These are phyloP conservation scores for Microbotryum intermedium DNA, from an alignment of 1,284 basidiomycete species.

Conservation along the genomic window DNA sequence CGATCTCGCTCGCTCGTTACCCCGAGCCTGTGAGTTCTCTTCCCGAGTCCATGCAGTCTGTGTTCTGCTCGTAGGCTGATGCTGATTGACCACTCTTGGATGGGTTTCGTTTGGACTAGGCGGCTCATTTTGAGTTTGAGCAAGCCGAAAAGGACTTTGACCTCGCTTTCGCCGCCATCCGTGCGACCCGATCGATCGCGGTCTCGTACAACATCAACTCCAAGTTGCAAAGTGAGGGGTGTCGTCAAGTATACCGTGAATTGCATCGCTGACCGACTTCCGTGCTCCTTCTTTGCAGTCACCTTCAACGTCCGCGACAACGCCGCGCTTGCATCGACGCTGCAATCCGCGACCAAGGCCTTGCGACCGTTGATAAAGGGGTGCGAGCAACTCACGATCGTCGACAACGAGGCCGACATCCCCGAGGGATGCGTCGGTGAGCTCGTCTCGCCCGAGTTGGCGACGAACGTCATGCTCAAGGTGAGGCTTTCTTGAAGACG, in stretches of 20 bases:
- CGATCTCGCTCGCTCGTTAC: conserved; percentile 82
- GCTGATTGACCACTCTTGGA: conserved; percentile 1
- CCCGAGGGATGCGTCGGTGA: conserved; percentile 81
- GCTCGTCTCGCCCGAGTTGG: conserved; percentile 64
- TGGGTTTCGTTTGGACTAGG: conserved; percentile 45
- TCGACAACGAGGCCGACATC: conserved; percentile 51
- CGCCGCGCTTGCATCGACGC: conserved; percentile 16
- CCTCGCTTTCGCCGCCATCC: conserved; percentile 70
- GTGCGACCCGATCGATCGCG: conserved; percentile 72
- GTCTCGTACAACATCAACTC: conserved; percentile 84
- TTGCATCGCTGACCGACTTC: background rate
- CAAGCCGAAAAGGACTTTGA: conserved; percentile 80
- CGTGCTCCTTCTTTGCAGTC: conserved; percentile 46
- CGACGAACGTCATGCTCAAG: conserved; percentile 72
- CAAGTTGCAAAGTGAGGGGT: conserved; percentile 65
- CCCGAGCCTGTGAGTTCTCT: conserved; percentile 59
- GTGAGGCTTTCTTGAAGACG: conserved; percentile 46
- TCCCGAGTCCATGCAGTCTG: conserved; percentile 21
- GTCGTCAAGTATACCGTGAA: background rate
- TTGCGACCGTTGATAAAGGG: conserved; percentile 63
- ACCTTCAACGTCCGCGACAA: conserved; percentile 52
- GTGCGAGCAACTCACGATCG: conserved; percentile 61
- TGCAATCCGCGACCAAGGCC: conserved; percentile 10
- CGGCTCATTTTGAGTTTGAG: conserved; percentile 53
- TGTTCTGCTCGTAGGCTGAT: conserved; percentile 2